Evolutionary conservation across 1,284 basidiomycete species (phyloP).

Genomic region (Hemileia vastatrix): DNA sequence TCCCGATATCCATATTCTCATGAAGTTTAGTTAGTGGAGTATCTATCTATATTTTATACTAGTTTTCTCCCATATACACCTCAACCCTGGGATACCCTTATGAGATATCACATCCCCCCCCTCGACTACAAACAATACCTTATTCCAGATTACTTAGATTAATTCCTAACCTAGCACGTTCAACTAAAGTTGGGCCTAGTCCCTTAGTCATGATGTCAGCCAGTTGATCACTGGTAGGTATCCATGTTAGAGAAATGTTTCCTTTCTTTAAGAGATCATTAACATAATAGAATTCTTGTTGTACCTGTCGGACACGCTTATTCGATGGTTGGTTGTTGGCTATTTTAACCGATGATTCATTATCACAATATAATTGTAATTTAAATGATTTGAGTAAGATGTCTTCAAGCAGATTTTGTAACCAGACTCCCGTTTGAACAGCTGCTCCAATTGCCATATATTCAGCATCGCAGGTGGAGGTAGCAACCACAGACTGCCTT

Average conservation of each 20-base stretch:
- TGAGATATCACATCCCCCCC: background rate
- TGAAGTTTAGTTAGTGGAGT: too few relatives aligned
- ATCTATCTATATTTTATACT: too few relatives aligned
- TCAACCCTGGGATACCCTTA: too few relatives aligned
- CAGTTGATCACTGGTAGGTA: background rate
- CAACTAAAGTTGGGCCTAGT: background rate
- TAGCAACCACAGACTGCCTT: background rate
- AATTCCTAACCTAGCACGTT: background rate
- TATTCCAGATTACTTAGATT: background rate
- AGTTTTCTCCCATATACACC: too few relatives aligned
- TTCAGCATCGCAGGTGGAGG: slow-evolving; percentile 1
- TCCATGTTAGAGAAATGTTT: background rate
- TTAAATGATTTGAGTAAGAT: background rate
- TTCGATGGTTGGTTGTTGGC: background rate
- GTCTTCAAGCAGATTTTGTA: background rate
- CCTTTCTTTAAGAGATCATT: background rate
- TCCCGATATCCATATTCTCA: too few relatives aligned
- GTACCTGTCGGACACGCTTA: background rate
- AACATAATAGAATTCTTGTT: background rate
- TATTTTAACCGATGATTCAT: too few relatives aligned
- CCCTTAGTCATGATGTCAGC: background rate
- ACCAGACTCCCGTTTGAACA: background rate
- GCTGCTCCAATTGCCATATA: slow-evolving; percentile 4
- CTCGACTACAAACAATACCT: too few relatives aligned
- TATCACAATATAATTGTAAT: too few relatives aligned